phyloP scores from a whole-genome alignment of 768 basidiomycete species.

The Pulveroboletus ravenelii region DNA sequence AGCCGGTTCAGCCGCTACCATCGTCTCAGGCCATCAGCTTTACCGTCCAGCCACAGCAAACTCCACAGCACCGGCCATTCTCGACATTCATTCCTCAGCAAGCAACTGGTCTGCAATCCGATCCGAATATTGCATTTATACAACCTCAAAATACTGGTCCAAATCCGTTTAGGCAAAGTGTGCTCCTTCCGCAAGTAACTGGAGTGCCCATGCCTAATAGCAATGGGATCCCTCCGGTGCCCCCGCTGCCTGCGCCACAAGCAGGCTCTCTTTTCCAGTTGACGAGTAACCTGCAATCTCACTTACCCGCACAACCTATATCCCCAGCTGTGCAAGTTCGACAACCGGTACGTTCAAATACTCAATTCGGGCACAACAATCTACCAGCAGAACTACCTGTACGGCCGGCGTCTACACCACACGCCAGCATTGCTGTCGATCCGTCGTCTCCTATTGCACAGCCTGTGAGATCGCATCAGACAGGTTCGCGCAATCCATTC shows the following conservation, averaged over 20 bases:
- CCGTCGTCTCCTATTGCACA: slow-evolving; percentile 41
- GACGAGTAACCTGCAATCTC: slow-evolving; percentile 11
- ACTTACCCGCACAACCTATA: slow-evolving; percentile 5
- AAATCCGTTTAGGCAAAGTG: slow-evolving; percentile 84
- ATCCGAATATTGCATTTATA: slow-evolving; percentile 44
- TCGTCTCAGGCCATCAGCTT: slow-evolving; percentile 14
- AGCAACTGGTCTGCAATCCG: slow-evolving; percentile 38
- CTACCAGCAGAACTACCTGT: slow-evolving; percentile 34
- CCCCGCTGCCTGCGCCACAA: slow-evolving; percentile 8
- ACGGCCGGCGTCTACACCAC: slow-evolving; percentile 72
- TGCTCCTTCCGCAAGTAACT: slow-evolving; percentile 61
- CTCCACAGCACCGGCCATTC: slow-evolving; percentile 48
- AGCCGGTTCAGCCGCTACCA: slow-evolving; percentile 8
- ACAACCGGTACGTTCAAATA: slow-evolving; percentile 5
- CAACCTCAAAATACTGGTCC: slow-evolving; percentile 54
- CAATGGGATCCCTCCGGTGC: slow-evolving; percentile 16
- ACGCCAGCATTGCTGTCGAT: slow-evolving; percentile 36
- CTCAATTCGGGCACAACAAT: slow-evolving; percentile 4
- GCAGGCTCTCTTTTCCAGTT: slow-evolving; percentile 9
- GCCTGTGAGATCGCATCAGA: slow-evolving; percentile 81
- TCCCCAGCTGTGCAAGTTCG: slow-evolving; percentile 4
- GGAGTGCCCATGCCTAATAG: slow-evolving; percentile 47
- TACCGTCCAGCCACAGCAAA: slow-evolving; percentile 34
- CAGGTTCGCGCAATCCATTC: slow-evolving; percentile 95
- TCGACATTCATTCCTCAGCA: slow-evolving; percentile 55